Percentiles rank a stretch among this genome's conserved stretches.
Evolutionary conservation across 305 asterid species (phyloP).

Genomic region (Fraxinus platypoda): DNA sequence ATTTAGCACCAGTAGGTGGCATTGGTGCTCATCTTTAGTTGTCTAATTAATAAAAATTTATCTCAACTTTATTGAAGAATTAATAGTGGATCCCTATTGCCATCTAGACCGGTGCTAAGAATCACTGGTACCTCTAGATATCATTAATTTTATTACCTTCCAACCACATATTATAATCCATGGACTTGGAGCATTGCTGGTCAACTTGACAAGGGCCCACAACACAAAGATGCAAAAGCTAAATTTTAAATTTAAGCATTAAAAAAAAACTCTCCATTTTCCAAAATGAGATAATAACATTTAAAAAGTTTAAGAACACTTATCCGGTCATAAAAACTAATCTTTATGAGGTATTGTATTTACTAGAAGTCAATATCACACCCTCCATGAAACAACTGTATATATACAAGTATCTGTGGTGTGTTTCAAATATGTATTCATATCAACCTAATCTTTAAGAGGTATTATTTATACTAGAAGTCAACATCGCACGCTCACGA

Average conservation of each 20-base stretch:
- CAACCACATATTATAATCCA: too few relatives aligned
- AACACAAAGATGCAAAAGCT: background rate
- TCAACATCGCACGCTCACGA: background rate
- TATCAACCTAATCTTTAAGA: background rate
- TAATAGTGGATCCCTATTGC: too few relatives aligned
- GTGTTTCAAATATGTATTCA: background rate
- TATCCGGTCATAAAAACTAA: background rate
- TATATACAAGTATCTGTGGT: background rate
- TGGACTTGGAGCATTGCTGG: background rate
- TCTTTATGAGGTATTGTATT: background rate
- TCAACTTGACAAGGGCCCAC: background rate
- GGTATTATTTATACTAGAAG: background rate
- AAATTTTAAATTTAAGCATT: too few relatives aligned
- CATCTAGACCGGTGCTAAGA: background rate
- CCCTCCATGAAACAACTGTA: background rate
- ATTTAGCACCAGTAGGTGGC: too few relatives aligned
- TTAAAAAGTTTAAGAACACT: background rate
- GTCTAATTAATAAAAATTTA: too few relatives aligned
- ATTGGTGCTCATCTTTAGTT: too few relatives aligned
- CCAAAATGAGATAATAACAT: background rate
- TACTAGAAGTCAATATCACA: background rate
- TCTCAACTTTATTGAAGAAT: too few relatives aligned
- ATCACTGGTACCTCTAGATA: too few relatives aligned
- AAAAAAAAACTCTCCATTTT: background rate
- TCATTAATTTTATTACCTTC: too few relatives aligned